Evolutionary conservation across 2,329 filamentous ascomycete genomes (phyloP), one percentile per base, ranked within the genome.

Genomic region (Calonectria crousiana): DNA sequence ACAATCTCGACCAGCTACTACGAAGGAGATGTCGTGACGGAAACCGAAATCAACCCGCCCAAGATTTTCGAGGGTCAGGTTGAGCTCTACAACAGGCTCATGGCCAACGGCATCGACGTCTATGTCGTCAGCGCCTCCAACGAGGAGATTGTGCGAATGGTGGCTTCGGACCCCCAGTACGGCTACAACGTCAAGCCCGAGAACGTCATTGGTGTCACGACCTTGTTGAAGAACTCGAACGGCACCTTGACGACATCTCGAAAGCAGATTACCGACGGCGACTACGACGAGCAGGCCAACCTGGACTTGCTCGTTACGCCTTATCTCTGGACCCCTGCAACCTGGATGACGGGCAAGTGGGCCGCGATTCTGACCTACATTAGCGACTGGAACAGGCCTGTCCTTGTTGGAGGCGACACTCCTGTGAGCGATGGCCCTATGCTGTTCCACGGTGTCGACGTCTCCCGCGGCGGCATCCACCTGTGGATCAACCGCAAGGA

Each of bases 121-220:
- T 87, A 87, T 72, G 83, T 87, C 28, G 76, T 88, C 51, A 86
- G 81, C 28, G 86, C 86, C 8, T 78, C 86, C 1, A 81, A 82
- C n/a, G 86, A 88, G 74, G 86, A 88, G 77, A 81, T 87, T 10
- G 86, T 87, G 20, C 84, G 86, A 66, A 86, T 87, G 85, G 84
- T 88, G 1, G 86, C 83, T n/a, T 82, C 85, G 1, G 86, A 87
- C 71, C 84, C 85, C 10, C 82, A 82, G 73, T 88, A 88, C 62
- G 86, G 86, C 58, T 88, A 88, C 81, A 87, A 87, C 73, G 85
- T 87, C 8, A 83, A 83, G 38, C 79, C 86, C 2, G 80, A 87
- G 72, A 87, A 87, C 65, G 85, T 88, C 44, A 86, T 87, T 26
- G 86, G 86, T 32, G 85, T 87, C 16, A 84, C 83, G 4, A 81